These are phyloP conservation scores for Trametes pubescens DNA, from an alignment of 1,284 basidiomycete species.

Conservation along the genomic window DNA sequence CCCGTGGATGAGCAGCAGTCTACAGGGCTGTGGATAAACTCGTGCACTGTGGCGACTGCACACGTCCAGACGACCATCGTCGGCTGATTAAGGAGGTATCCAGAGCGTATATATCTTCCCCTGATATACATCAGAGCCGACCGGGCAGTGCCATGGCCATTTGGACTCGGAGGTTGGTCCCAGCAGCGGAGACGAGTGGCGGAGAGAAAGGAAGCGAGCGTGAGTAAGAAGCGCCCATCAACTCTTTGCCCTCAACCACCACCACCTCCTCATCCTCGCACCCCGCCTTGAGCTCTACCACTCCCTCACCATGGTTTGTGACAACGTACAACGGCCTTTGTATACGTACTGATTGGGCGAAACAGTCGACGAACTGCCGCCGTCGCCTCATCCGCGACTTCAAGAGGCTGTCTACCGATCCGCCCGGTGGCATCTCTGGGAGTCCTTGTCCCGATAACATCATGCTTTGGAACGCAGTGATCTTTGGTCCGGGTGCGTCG, in stretches of 20 bases:
- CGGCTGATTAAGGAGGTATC: no score
- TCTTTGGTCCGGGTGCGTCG: constrained; percentile 92
- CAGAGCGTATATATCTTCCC: no score
- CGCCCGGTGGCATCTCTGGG: constrained; percentile 95
- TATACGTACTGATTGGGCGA: no score
- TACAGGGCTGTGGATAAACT: no score
- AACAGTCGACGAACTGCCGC: constrained; percentile 87
- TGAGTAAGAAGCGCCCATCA: constrained; percentile 18
- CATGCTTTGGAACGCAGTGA: constrained; percentile 99
- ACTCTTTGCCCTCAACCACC: constrained; percentile 28
- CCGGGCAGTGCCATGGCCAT: no score
- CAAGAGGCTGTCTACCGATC: constrained; percentile 93
- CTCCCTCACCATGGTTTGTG: constrained; percentile 24
- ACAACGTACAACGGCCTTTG: no score
- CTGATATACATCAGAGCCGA: no score
- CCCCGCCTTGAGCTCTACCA: not conserved
- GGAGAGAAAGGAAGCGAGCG: not conserved
- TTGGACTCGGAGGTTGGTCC: no score
- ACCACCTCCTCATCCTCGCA: constrained; percentile 12
- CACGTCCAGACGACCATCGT: no score
- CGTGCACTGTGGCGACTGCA: no score
- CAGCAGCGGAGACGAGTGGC: no score
- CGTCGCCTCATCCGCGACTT: constrained; percentile 95
- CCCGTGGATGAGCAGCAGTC: no score
- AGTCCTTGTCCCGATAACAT: constrained; percentile 98